Evolutionary conservation across 2,329 filamentous ascomycete genomes (phyloP), one percentile per base, ranked within the genome.

Genomic region (Drechmeria coniospora): DNA sequence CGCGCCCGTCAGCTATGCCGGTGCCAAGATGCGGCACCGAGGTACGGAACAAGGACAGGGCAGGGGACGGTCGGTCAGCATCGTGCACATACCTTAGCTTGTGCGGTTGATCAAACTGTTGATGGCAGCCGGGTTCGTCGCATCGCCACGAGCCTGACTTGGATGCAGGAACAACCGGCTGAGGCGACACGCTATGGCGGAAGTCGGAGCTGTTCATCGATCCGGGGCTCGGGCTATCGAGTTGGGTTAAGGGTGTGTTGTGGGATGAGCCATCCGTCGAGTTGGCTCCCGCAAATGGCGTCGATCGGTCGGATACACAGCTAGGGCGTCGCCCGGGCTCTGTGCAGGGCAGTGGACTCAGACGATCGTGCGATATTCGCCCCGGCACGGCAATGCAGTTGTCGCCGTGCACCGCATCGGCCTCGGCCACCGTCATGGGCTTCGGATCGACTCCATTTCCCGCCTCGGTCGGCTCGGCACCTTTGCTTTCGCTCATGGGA

Each of bases 31-130:
- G 21, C 13, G 13, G 6, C 6, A 24, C 11, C 9, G 1, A 14
- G 3, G 15, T 3, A 15, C n/a, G 10, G 15, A 26, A 5, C 46
- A 56, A 36, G 10, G 4, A n/a, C n/a, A n/a, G n/a, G n/a, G n/a
- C n/a, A n/a, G n/a, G n/a, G n/a, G n/a, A n/a, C n/a, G n/a, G n/a
- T n/a, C n/a, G n/a, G n/a, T n/a, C n/a, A n/a, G n/a, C n/a, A n/a
- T n/a, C n/a, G n/a, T n/a, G n/a, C n/a, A 28, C 40, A 19, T 54
- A 68, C 63, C 72, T 73, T 12, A 74, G 54, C 40, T 73, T 71
- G 36, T 74, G 66, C 8, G 65, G 54, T 41, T 71, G 65, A 32
- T 71, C 65, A 38, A 73, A 73, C 1, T 49, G 39, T 31, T 55
- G 53, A 12, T 42, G 41, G 20, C 53, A 56, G 7, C 51, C 51